phyloP scores from a whole-genome alignment of 129 eudicot genomes.

The Flaveria trinervia region DNA sequence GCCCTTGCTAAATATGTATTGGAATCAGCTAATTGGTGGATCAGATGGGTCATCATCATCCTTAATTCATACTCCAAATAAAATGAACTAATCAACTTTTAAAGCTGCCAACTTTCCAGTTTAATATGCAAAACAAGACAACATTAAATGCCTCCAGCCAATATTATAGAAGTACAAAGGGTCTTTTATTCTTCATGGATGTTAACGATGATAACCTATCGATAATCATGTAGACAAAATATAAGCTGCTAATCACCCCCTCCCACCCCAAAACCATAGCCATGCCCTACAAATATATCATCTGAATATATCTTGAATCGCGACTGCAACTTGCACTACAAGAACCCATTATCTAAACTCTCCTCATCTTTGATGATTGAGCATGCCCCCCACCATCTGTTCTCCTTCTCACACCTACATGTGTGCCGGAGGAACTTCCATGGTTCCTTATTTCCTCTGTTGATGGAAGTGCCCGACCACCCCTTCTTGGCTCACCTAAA shows the following conservation, averaged over 20 bases:
- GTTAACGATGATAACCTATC: neutral
- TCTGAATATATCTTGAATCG: neutral
- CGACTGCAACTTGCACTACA: constrained; percentile 15
- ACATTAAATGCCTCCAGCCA: neutral
- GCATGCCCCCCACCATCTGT: constrained; percentile 26
- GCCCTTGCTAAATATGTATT: no score
- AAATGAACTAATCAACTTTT: neutral
- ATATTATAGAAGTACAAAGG: neutral
- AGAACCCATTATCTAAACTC: constrained; percentile 10
- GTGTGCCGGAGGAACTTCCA: neutral
- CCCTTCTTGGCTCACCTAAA: constrained; percentile 41
- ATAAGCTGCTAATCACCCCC: neutral
- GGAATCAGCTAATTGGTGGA: no score
- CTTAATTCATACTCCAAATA: no score
- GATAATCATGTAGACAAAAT: constrained; percentile 1
- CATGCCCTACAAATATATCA: neutral
- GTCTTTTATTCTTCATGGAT: neutral
- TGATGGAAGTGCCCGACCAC: constrained; percentile 80
- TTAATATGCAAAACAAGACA: neutral
- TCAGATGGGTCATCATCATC: no score
- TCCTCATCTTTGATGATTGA: constrained; percentile 30
- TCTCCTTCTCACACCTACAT: constrained; percentile 37
- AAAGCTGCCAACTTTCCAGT: constrained; percentile 3
- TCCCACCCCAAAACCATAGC: neutral
- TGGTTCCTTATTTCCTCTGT: constrained; percentile 21